Conservation (phyloP, 2,329 filamentous ascomycete species). For the Exophiala spinifera region DNA sequence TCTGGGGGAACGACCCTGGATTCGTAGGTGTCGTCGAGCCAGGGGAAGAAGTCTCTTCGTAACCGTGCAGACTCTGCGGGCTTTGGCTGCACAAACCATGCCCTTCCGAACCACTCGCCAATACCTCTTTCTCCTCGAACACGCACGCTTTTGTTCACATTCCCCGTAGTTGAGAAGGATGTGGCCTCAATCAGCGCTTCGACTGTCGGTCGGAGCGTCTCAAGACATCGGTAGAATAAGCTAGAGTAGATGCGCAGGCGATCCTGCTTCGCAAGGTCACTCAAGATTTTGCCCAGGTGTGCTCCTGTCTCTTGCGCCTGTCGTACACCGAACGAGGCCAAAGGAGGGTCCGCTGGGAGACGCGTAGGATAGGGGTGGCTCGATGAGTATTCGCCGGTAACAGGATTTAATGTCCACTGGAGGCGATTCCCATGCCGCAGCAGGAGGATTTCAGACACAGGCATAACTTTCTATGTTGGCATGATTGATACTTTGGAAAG, state of each 20-base stretch:
- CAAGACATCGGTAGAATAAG: conserved; percentile 82
- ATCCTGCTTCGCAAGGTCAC: conserved; percentile 64
- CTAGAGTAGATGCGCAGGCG: conserved; percentile 65
- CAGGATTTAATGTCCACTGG: conserved; percentile 80
- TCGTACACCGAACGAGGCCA: conserved; percentile 80
- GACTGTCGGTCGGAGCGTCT: conserved; percentile 70
- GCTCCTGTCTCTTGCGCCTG: conserved; percentile 74
- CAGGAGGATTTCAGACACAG: conserved; percentile 29
- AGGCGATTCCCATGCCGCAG: conserved; percentile 62
- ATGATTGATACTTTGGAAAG: background rate
- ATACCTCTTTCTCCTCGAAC: conserved; percentile 38
- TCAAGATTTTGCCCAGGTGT: conserved; percentile 56
- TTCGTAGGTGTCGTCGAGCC: conserved; percentile 49
- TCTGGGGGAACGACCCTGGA: conserved; percentile 64
- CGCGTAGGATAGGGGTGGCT: conserved; percentile 77
- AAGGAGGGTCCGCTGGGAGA: conserved; percentile 79
- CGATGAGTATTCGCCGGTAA: conserved; percentile 73
- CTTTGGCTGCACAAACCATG: conserved; percentile 78
- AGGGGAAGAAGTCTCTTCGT: conserved; percentile 63
- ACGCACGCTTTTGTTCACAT: conserved; percentile 20
- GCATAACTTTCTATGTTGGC: conserved; percentile 20
- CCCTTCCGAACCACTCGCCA: conserved; percentile 88
- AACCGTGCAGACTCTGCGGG: conserved; percentile 66
- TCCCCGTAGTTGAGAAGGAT: too few species aligned
- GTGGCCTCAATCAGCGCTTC: conserved; percentile 36